Base-by-base conservation (phyloP, 176 grass and related monocot species). In the Pontederia paniculata region DNA sequence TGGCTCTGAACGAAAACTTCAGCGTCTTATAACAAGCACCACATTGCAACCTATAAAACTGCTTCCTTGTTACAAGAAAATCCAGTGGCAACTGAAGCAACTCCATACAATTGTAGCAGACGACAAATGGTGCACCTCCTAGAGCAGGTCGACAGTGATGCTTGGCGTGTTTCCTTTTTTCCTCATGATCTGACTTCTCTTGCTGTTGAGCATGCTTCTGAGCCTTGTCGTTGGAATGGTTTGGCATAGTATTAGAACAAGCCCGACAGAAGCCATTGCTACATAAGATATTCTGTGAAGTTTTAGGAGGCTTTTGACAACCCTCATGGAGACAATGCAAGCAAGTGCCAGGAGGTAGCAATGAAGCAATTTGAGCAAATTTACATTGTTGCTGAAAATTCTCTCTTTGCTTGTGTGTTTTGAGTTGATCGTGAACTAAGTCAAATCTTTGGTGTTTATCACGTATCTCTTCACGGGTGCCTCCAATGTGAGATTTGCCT, bases 51-150 rank as follows among this genome's bases (percentile, higher is more conserved):
- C 51, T 91, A 25, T 72, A 42, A 1, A 56, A 18, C 43, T 48
- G 79, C 48, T 62, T 69, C 13, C 12, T 17, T 1, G 49, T 54
- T n/a, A 91, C 17, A 11, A 44, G 17, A 57, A 61, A 60, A 52
- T 62, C 23, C 0, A 63, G 52, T 46, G 93, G 83, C 48, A 98
- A 72, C 67, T 80, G 80, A 45, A 98, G 42, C 16, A 98, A 45
- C 58, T 70, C 56, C 0, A 50, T 45, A 71, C 94, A 98, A 63
- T 77, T 62, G 47, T 49, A 8, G 43, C 94, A 98, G 21, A 76
- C 47, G 12, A 93, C 68, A 63, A 98, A 93, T 56, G 87, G 94
- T 63, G 87, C 65, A 58, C 87, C 94, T 3, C 83, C 77, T 17
- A 80, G 48, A 7, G 88, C 13, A 12, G 94, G 75, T 9, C 83